Conservation (phyloP, 305 asterid species). For the Fraxinus dipetala region DNA sequence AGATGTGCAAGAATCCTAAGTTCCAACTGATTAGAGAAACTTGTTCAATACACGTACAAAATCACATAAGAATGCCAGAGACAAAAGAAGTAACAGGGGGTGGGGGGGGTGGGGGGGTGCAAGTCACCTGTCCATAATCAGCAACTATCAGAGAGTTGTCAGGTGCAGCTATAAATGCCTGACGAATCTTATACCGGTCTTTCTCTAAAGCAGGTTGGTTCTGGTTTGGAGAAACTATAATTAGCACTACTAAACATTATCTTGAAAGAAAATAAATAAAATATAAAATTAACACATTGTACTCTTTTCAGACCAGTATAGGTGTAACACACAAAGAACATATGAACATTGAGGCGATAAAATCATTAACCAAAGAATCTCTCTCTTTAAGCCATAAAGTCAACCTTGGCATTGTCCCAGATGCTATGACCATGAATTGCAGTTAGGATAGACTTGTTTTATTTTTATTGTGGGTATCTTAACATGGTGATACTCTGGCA, state of each 20-base stretch:
- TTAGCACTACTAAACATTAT: constrained; percentile 12
- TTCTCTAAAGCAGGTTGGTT: constrained; percentile 99
- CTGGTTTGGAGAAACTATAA: constrained; percentile 38
- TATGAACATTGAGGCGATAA: background rate
- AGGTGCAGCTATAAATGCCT: constrained; percentile 89
- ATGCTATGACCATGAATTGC: background rate
- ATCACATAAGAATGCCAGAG: background rate
- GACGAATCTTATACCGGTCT: constrained; percentile 97
- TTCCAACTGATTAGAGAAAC: constrained; percentile 63
- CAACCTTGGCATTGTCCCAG: constrained; percentile 5
- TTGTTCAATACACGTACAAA: constrained; percentile 22
- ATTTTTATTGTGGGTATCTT: background rate
- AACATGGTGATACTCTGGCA: background rate
- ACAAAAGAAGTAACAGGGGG: background rate
- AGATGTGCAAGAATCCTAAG: constrained; percentile 98
- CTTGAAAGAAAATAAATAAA: background rate
- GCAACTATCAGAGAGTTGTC: constrained; percentile 94
- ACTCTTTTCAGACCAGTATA: background rate
- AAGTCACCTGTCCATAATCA: constrained; percentile 90
- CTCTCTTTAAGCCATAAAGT: constrained; percentile 20
- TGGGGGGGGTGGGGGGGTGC: background rate
- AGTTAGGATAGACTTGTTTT: background rate
- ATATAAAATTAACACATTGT: background rate
- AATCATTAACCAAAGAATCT: constrained; percentile 9
- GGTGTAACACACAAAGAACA: background rate